A percentile compares a stretch with the other conserved stretches of the same genome.
Evolutionary conservation across 2,329 filamentous ascomycete genomes (phyloP).

Genomic region (Fusarium siculi): DNA sequence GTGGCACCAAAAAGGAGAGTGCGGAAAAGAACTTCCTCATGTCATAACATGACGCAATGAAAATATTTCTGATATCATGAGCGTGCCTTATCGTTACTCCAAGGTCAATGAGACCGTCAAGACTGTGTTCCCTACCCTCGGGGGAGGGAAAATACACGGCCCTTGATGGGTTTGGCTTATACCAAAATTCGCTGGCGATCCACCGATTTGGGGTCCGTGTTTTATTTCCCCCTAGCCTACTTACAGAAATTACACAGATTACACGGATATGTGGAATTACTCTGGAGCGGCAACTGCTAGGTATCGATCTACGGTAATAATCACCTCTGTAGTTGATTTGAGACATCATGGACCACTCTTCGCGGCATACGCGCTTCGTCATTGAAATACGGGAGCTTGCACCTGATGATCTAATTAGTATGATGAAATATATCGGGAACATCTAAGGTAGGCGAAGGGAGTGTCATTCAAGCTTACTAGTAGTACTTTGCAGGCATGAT

Average conservation of each 20-base stretch:
- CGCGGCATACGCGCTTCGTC: background rate
- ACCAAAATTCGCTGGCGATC: too few relatives aligned
- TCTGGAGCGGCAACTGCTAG: background rate
- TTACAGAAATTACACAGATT: background rate
- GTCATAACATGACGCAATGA: slow-evolving; percentile 20
- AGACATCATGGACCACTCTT: slow-evolving; percentile 9
- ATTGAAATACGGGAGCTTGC: background rate
- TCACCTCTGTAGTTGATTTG: background rate
- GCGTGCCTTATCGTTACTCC: background rate
- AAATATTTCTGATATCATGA: background rate
- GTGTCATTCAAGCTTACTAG: background rate
- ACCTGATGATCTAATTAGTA: background rate
- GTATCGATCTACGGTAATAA: slow-evolving; percentile 1
- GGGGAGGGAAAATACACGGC: too few relatives aligned
- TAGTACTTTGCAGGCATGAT: background rate
- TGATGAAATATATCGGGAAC: slow-evolving; percentile 1
- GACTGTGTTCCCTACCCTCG: background rate
- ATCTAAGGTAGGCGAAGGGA: background rate
- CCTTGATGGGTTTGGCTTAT: too few relatives aligned
- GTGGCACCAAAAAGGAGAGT: background rate
- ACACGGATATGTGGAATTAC: background rate
- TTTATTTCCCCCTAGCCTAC: too few relatives aligned
- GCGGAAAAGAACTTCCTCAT: background rate
- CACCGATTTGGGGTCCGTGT: too few relatives aligned
- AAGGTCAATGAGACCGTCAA: background rate